Evolutionary conservation across 1,284 basidiomycete species (phyloP), one percentile per base, ranked within the genome.

Genomic region (Ganoderma sinense): DNA sequence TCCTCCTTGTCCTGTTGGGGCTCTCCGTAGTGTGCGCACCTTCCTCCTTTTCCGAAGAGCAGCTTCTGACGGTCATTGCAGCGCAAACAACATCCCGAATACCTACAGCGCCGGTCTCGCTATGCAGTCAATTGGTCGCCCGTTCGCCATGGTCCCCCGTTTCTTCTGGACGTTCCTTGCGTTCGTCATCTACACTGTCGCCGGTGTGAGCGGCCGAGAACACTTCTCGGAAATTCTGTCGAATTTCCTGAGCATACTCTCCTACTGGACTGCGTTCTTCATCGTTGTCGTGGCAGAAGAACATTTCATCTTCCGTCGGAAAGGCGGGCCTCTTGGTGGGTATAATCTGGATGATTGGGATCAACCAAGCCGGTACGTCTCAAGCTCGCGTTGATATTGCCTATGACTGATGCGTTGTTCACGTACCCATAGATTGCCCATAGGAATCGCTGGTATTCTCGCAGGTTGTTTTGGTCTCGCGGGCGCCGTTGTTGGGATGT

Each of bases 211-310:
- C 2, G 91, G 91, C 2, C 85, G 89, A 55, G 84, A 87, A 68
- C 87, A 89, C 75, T 91, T 92, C 77, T 85, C 85, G 53, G 82
- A 81, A 53, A 88, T 91, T 60, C 82, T 92, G 6, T 82, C 78
- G 48, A 90, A 86, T 76, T 84, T 85, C 78, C 78, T 90, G 40
- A 80, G 84, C 26, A 84, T 92, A 64, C 80, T 91, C 31, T 86
- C 87, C n/a, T 91, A 92, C 79, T 92, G 89, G 89, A 84, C 84
- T 0, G 86, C 87, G 1, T 86, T 90, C 76, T 89, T 89, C 77
- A 80, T 89, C 69, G 84, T 89, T 61, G 86, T 91, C 61, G 82
- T 90, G 29, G 79, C 83, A 0, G 86, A 89, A 69, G 89, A 91
- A 72, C 88, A 88, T 74, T 85, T 86, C 73, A 78, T 92, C 59